Evolutionary conservation across 345 rosid species (phyloP), one percentile per base, ranked within the genome.

Genomic region (Citrus glauca): DNA sequence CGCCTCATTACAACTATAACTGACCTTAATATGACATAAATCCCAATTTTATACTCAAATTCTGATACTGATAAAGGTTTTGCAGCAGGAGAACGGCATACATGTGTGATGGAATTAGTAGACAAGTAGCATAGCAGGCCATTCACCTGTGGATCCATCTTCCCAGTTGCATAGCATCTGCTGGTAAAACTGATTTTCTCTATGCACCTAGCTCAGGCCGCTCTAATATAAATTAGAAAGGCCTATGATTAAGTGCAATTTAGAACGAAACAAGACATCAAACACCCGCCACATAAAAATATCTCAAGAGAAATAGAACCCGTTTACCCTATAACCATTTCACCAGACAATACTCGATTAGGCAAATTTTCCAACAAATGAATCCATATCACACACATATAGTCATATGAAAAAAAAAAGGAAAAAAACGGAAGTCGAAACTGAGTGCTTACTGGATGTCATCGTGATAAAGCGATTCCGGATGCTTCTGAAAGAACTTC

Each of bases 401-500:
- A 45, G 14, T 45, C 50, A 45, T 45, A 13, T 13, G 50, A 3
- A 3, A 45, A 45, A 45, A 45, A 13, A 3, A 45, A 3, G 10
- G 1, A 13, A 45, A 45, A 13, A 9, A 74, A 2, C 6, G 57
- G 8, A 42, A 68, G 37, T 45, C 4, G 64, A 74, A 72, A 50
- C 32, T 8, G 67, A 66, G 66, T 6, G 28, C 61, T 8, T 91
- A 96, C 99, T 89, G 92, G 90, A 79, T 80, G 69, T 97, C 86
- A 80, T 89, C 97, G 20, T 90, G 83, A 62, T 82, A 66, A 70
- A 85, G 86, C 0, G 96, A 85, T 55, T 76, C 89, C 0, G 93
- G 94, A 84, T 90, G 83, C 83, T 78, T 90, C 79, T 80, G 67
- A 57, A 86, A 88, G 89, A 96, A 94, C 81, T 83, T 91, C 59